phyloP scores from a whole-genome alignment of 306 rosid genomes.

The Cucumis melo region DNA sequence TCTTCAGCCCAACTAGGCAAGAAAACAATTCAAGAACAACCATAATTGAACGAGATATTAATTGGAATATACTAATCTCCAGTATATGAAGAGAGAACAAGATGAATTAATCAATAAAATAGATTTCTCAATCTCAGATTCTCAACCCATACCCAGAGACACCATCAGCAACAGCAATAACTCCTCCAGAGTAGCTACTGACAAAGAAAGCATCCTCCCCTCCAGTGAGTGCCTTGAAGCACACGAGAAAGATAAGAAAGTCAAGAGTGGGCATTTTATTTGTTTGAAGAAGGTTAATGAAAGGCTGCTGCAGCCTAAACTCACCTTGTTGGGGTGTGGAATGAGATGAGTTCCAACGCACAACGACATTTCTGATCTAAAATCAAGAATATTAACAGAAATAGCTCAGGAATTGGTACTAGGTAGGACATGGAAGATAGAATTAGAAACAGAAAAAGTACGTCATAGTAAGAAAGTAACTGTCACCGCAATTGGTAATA shows the following conservation, averaged over 20 bases:
- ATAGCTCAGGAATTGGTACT: not conserved
- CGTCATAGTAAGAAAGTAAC: not conserved
- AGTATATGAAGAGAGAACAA: not conserved
- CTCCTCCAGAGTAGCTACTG: constrained; percentile 59
- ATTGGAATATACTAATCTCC: not conserved
- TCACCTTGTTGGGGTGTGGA: constrained; percentile 92
- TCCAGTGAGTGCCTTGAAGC: constrained; percentile 57
- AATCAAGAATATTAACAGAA: constrained; percentile 5
- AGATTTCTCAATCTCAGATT: not conserved
- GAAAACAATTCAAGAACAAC: constrained; percentile 9
- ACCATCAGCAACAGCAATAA: constrained; percentile 90
- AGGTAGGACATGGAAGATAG: not conserved
- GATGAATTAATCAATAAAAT: not conserved
- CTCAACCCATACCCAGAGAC: constrained; percentile 71
- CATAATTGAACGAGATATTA: not conserved
- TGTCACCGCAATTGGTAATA: not conserved
- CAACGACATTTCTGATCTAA: constrained; percentile 57
- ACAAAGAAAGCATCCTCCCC: constrained; percentile 94
- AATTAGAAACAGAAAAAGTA: no score
- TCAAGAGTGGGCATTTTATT: not conserved
- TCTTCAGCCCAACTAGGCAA: constrained; percentile 77
- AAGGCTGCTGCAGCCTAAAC: not conserved
- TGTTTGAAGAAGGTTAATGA: not conserved
- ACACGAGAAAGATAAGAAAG: constrained; percentile 10
- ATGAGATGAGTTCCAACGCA: constrained; percentile 67